Percentiles rank a stretch among this genome's conserved stretches.
These are phyloP conservation scores for Macrophomina tecta DNA, from an alignment of 2,329 filamentous ascomycete genomes.

Conservation along the genomic window DNA sequence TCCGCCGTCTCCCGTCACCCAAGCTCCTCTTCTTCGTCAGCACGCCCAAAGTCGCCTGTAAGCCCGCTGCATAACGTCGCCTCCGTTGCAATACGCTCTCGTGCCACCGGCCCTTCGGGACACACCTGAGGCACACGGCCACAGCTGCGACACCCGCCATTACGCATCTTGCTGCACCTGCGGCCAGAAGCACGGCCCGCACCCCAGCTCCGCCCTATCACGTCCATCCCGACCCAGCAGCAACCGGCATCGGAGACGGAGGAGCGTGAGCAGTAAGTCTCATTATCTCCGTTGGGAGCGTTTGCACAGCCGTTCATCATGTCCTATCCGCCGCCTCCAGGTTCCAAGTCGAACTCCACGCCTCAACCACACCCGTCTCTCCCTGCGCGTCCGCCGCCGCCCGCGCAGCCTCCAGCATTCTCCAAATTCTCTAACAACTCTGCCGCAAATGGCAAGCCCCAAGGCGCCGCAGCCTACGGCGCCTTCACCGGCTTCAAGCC, in stretches of 20 bases:
- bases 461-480: conserved; percentile 45
- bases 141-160: conserved; percentile 14
- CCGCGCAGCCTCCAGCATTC: conserved; percentile 50
- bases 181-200: conserved; percentile 27
- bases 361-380: conserved; percentile 65
- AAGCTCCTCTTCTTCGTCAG: conserved; percentile 22
- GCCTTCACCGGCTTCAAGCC: conserved; percentile 65
- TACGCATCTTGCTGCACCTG: background rate
- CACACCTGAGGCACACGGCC: conserved; percentile 17
- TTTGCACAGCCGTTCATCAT: conserved; percentile 60
- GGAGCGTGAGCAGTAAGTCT: conserved; percentile 29
- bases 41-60: conserved; percentile 16
- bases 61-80: conserved; percentile 19
- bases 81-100: conserved; percentile 12
- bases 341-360: conserved; percentile 44
- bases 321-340: conserved; percentile 88
- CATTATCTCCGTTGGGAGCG: conserved; percentile 26
- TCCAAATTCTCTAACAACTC: conserved; percentile 54
- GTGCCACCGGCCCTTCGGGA: conserved; percentile 13
- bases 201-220: conserved; percentile 21
- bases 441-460: conserved; percentile 46
- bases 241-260: conserved; percentile 29
- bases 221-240: conserved; percentile 21
- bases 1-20: conserved; percentile 21
- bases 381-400: conserved; percentile 76